A percentile compares a stretch with the other conserved stretches of the same genome.
Evolutionary conservation across 306 rosid genomes (phyloP).

Genomic region (Acacia confusa): DNA sequence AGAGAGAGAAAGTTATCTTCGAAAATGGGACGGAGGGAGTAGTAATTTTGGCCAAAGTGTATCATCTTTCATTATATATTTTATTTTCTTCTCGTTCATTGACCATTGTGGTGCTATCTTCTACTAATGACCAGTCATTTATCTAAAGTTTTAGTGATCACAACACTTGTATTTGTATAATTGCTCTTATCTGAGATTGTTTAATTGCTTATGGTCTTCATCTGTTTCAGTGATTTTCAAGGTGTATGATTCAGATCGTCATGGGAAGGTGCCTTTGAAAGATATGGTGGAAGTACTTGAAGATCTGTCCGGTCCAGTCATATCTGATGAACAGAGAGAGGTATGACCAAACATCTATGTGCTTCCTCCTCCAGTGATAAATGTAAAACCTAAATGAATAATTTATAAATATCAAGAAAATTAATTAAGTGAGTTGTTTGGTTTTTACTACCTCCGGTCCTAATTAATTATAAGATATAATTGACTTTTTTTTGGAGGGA

Average conservation of each 20-base stretch:
- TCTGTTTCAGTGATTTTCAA: slow-evolving; percentile 71
- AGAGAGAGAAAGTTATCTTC: too few relatives aligned
- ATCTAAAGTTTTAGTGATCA: neutral
- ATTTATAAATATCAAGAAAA: too few relatives aligned
- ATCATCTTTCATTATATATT: neutral
- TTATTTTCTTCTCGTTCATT: neutral
- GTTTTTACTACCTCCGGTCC: too few relatives aligned
- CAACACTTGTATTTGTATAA: neutral
- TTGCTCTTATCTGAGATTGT: neutral
- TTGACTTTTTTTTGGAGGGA: too few relatives aligned
- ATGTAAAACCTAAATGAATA: too few relatives aligned
- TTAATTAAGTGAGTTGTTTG: too few relatives aligned
- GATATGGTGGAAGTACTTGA: slow-evolving; percentile 74
- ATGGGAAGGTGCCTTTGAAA: slow-evolving; percentile 79
- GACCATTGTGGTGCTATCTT: neutral
- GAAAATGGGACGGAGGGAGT: too few relatives aligned
- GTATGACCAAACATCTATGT: slow-evolving; percentile 35
- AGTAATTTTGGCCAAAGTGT: neutral
- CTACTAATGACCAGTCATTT: neutral
- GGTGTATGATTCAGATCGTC: slow-evolving; percentile 72
- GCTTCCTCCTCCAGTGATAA: too few relatives aligned
- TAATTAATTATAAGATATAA: too few relatives aligned
- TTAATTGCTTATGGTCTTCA: slow-evolving; percentile 17
- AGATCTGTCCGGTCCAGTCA: slow-evolving; percentile 83
- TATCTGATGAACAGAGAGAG: slow-evolving; percentile 91